These are phyloP conservation scores for Hypomyces rosellus DNA, from an alignment of 2,329 filamentous ascomycete genomes.

Conservation along the genomic window DNA sequence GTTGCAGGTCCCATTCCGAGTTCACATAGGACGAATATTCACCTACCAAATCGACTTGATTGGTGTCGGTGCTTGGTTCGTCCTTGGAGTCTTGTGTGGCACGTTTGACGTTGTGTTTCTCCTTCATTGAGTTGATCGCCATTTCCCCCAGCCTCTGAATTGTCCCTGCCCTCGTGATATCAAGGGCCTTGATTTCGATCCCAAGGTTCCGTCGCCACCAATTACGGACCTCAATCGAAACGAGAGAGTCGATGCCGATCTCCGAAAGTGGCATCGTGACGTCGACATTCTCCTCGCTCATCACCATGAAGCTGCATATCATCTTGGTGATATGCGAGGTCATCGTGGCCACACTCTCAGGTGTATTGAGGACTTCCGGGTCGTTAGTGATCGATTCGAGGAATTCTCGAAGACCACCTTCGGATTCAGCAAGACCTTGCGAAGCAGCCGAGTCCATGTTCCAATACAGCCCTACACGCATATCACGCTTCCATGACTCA, in stretches of 20 bases:
- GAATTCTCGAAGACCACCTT: neutral
- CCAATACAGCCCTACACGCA: neutral
- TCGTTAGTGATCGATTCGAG: neutral
- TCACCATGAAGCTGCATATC: constrained; percentile 1
- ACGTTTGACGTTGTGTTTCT: neutral
- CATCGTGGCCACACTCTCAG: neutral
- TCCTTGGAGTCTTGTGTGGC: neutral
- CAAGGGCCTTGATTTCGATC: neutral
- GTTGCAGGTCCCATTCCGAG: too few relatives aligned
- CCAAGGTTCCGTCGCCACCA: constrained; percentile 7
- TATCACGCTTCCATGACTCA: neutral
- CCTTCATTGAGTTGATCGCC: constrained; percentile 1
- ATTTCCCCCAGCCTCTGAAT: neutral
- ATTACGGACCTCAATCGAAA: constrained; percentile 12
- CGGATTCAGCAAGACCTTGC: neutral
- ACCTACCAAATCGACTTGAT: too few relatives aligned
- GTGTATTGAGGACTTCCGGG: neutral
- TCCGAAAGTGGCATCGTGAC: constrained; percentile 1
- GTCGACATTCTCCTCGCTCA: constrained; percentile 3
- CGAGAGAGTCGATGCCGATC: constrained; percentile 11
- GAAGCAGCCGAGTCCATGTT: neutral
- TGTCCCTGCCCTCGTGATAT: constrained; percentile 1
- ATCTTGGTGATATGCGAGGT: neutral
- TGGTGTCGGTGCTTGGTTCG: neutral
- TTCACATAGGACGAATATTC: too few relatives aligned